Percentiles rank a stretch among this genome's conserved stretches.
phyloP scores from a whole-genome alignment of 208 protist species.

The Angomonas deanei region DNA sequence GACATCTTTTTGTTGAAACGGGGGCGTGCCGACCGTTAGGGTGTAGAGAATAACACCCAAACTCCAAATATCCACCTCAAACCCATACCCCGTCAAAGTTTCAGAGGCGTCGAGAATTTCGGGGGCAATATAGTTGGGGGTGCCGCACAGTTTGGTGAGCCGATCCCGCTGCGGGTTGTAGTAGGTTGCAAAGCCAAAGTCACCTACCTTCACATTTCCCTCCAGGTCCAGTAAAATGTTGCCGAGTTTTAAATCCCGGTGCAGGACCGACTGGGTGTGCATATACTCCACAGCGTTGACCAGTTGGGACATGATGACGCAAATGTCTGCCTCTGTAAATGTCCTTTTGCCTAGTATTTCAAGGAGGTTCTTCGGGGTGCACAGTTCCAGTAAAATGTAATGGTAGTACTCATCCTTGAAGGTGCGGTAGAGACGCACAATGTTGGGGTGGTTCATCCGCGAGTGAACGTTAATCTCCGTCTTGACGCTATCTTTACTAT shows the following conservation, averaged over 20 bases:
- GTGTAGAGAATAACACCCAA: constrained; percentile 91
- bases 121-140: constrained; percentile 96
- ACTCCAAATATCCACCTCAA: constrained; percentile 94
- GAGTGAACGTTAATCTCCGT: constrained; percentile 65
- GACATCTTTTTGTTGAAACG: constrained; percentile 76
- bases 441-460: constrained; percentile 58
- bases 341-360: constrained; percentile 31
- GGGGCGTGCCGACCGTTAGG: constrained; percentile 72
- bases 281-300: constrained; percentile 82
- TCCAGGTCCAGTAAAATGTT: constrained; percentile 85
- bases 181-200: constrained; percentile 90
- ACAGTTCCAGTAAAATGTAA: constrained; percentile 78
- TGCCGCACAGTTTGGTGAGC: constrained; percentile 89
- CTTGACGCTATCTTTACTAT: constrained; percentile 19
- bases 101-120: constrained; percentile 62
- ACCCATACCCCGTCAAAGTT: constrained; percentile 69
- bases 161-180: constrained; percentile 9
- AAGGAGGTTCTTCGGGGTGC: constrained; percentile 42
- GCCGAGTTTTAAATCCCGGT: constrained; percentile 89
- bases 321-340: constrained; percentile 45
- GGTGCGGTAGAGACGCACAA: constrained; percentile 45
- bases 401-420: constrained; percentile 60
- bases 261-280: constrained; percentile 52
- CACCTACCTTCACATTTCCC: constrained; percentile 85
- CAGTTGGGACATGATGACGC: constrained; percentile 85